A percentile compares a stretch with the other conserved stretches of the same genome.
Evolutionary conservation across 257 asterid species (phyloP).

Genomic region (Solanum paucissectum): DNA sequence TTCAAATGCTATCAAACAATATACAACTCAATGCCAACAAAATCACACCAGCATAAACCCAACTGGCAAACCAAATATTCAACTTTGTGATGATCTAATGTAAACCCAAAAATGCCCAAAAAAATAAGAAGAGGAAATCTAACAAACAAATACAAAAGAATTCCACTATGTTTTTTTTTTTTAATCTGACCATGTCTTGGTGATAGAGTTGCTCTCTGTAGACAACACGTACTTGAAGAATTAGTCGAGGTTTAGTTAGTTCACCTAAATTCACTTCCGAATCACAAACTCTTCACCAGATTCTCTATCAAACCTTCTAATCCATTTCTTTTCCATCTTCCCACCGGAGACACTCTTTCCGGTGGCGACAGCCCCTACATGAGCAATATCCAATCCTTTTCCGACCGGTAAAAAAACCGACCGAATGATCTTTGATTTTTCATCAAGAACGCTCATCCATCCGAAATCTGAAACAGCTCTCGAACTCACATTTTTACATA

Average conservation of each 20-base stretch:
- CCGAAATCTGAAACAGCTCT: neutral
- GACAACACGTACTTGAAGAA: neutral
- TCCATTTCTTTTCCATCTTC: neutral
- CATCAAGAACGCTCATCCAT: neutral
- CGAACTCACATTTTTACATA: neutral
- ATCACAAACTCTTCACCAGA: constrained; percentile 2
- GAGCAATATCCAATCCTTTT: neutral
- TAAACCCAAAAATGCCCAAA: neutral
- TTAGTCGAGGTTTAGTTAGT: neutral
- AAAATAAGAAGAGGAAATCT: neutral
- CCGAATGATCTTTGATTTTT: neutral
- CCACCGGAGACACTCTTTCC: neutral
- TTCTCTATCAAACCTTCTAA: constrained; percentile 1
- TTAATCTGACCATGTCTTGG: neutral
- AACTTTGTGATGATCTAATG: neutral
- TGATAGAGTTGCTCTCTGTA: neutral
- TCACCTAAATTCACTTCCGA: neutral
- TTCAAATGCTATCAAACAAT: neutral
- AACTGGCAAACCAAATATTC: neutral
- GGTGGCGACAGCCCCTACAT: neutral
- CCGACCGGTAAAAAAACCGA: neutral
- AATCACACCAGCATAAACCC: neutral
- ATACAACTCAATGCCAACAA: neutral
- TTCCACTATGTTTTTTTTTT: neutral
- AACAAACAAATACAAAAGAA: neutral